Conservation (phyloP, 1,284 basidiomycete species). For the Cutaneotrichosporon cavernicola region DNA sequence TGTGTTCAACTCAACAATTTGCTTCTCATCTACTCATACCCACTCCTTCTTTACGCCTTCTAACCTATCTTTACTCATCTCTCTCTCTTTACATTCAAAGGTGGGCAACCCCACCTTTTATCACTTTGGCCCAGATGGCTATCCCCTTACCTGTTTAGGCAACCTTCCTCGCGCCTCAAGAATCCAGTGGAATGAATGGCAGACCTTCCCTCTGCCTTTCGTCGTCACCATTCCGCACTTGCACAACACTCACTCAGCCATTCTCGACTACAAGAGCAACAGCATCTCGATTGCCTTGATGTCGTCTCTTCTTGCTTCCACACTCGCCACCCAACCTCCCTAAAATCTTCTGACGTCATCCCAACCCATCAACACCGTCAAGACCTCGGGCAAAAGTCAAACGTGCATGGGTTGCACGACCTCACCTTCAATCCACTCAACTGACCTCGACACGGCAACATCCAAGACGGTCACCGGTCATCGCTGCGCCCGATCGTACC, state of each 20-base stretch:
- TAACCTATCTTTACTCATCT: no score
- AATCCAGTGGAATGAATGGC: neutral
- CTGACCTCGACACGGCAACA: neutral
- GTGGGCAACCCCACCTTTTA: no score
- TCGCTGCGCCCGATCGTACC: neutral
- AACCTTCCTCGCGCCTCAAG: neutral
- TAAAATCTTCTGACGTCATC: neutral
- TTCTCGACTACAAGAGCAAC: neutral
- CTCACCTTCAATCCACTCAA: neutral
- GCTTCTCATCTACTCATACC: no score
- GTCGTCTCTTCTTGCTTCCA: neutral
- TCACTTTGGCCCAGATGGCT: no score
- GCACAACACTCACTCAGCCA: neutral
- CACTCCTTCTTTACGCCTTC: no score
- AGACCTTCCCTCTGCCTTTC: neutral
- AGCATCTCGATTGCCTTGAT: neutral
- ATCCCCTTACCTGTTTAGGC: neutral
- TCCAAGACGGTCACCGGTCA: neutral
- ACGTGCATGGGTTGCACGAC: conserved; percentile 9
- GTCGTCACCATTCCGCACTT: neutral
- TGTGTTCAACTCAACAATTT: no score
- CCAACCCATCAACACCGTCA: neutral
- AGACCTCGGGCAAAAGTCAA: neutral
- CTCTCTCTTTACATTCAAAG: no score
- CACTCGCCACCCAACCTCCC: neutral